Base-by-base conservation (phyloP, 2,329 filamentous ascomycete genomes). In the Fusarium sp. region DNA sequence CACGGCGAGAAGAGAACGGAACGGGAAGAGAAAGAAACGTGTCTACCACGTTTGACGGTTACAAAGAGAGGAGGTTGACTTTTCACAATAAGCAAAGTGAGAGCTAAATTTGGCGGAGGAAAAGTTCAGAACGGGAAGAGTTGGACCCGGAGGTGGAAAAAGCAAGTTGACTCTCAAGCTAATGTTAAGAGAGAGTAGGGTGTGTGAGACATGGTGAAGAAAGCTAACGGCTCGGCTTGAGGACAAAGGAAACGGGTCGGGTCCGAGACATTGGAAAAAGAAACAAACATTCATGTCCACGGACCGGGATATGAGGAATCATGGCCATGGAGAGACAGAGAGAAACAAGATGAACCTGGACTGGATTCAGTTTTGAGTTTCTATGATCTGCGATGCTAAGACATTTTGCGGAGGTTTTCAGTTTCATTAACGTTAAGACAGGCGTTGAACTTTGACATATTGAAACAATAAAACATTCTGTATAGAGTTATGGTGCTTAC, bases 41-140 rank as follows among this genome's bases (percentile, higher is more conserved):
- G 73, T 52, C 22, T 56, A 47, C 54, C 65, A 67, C 53, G 70
- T 73, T 70, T 54, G 59, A 70, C 63, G 46, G 44, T 53, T n/a
- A 11, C 35, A 58, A 35, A 65, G 49, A n/a, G 47, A 44, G 44
- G 42, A 56, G n/a, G 44, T 38, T 53, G 42, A 54, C 10, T 60
- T 47, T 47, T 56, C 15, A 6, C 18, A 46, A 66, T 35, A 50
- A 60, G 53, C 42, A 57, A 65, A 61, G 41, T 47, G 45, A 33
- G 38, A 11, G n/a, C 31, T 41, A 38, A 41, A 20, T 41, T 44
- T 55, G 39, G 53, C 27, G 42, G 14, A 38, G 22, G 29, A 38
- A 57, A 33, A n/a, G 35, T 7, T 33, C 20, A 31, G 42, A 59
- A 58, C 29, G 52, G 66, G 33, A 54, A 45, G 25, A 18, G 47